Conservation (phyloP, 2,329 filamentous ascomycete genomes). For the Westerdykella aurantiaca region DNA sequence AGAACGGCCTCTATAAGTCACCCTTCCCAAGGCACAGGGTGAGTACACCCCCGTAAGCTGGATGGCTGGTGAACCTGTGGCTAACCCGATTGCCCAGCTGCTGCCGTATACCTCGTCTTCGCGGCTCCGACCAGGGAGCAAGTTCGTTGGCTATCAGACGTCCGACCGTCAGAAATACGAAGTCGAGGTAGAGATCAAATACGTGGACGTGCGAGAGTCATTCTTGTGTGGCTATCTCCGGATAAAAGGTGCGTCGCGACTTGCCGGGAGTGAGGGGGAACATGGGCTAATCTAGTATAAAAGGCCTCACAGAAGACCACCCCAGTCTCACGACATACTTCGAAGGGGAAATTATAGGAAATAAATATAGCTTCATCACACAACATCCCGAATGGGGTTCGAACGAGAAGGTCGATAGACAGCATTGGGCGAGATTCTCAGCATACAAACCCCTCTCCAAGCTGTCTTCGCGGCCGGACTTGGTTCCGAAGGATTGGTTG, state of each 20-base stretch:
- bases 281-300: neutral
- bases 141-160: slow-evolving; percentile 83
- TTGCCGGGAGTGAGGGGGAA: neutral
- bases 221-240: slow-evolving; percentile 92
- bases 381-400: slow-evolving; percentile 87
- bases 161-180: slow-evolving; percentile 92
- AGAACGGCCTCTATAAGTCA: slow-evolving; percentile 21
- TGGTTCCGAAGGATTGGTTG: slow-evolving; percentile 61
- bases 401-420: slow-evolving; percentile 81
- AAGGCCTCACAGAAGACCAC: slow-evolving; percentile 90
- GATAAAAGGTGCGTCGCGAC: slow-evolving; percentile 68
- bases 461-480: slow-evolving; percentile 55
- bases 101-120: slow-evolving; percentile 77
- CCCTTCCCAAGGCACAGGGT: slow-evolving; percentile 34
- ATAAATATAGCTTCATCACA: slow-evolving; percentile 90
- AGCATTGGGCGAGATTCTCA: slow-evolving; percentile 87
- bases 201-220: slow-evolving; percentile 89
- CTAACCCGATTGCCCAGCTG: slow-evolving; percentile 45
- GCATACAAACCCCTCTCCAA: slow-evolving; percentile 73
- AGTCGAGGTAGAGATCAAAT: slow-evolving; percentile 93
- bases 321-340: slow-evolving; percentile 98
- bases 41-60: slow-evolving; percentile 9
- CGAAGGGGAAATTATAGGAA: slow-evolving; percentile 94
- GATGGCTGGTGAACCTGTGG: neutral
- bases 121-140: slow-evolving; percentile 79